Evolutionary conservation across 2,329 filamentous ascomycete genomes (phyloP), one percentile per base, ranked within the genome.

Genomic region (Thelonectria rubi): DNA sequence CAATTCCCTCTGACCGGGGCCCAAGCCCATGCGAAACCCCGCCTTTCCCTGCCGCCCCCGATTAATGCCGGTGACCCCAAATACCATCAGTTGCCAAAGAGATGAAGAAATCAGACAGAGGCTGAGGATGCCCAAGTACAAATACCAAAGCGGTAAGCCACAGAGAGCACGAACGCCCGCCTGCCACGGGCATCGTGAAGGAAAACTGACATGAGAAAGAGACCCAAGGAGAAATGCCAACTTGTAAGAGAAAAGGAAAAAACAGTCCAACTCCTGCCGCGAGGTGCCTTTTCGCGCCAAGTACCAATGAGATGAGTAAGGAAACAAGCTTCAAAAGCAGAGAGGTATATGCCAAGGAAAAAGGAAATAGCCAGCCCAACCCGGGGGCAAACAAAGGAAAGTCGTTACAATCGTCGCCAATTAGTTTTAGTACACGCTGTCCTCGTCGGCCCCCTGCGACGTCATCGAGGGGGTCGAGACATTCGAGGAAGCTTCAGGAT

Each of bases 391-490:
- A 79, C 72, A 80, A 78, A 81, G 67, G 76, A 82, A 82, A 82
- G 62, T 84, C 83, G 76, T 85, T 83, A 76, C 77, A 77, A 69
- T 84, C 80, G 73, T 85, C 70, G 78, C 75, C 70, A 67, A 75
- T 72, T 68, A 77, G 76, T 78, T 83, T 81, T 86, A 90, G 75
- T 90, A 90, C 80, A 90, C 86, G 81, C 88, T 90, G 73, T 89
- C 87, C 79, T 91, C 88, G 72, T 91, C 88, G 49, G 84, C 87
- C 58, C 88, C 88, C 73, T 90, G 88, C 50, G 88, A 91, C 57
- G 84, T 89, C 87, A 91, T 91, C 64, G 88, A 90, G 57, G 88
- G 88, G 60, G 88, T 90, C 50, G 88, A 89, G 52, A 87, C 87
- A 69, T 86, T 88, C n/a, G 86, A 88, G 69, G 87, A 89, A 69